Percentiles rank a stretch among this genome's conserved stretches.
phyloP scores from a whole-genome alignment of 164 flowering plant species.

The Echeveria elegans region DNA sequence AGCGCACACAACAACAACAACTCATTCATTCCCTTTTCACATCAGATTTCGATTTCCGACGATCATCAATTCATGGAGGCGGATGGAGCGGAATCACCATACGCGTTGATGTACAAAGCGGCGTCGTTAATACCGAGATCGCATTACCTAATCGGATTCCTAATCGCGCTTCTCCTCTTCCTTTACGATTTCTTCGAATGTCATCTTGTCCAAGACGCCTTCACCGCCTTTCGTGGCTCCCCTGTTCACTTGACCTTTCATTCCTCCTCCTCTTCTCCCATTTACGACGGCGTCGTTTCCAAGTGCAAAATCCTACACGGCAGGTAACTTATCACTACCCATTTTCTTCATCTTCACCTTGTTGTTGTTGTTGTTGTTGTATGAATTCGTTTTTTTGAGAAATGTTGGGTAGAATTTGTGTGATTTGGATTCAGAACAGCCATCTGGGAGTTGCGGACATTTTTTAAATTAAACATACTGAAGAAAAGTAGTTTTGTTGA shows the following conservation, averaged over 20 bases:
- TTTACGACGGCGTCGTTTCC: conserved; percentile 40
- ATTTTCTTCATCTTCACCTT: too few species aligned
- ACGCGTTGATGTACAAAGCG: conserved; percentile 26
- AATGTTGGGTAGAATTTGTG: too few species aligned
- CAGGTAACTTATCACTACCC: conserved; percentile 19
- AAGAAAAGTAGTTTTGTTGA: too few species aligned
- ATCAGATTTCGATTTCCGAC: background rate
- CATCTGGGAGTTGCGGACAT: too few species aligned
- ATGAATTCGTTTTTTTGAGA: too few species aligned
- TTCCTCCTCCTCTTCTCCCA: conserved; percentile 22
- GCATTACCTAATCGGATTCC: conserved; percentile 26
- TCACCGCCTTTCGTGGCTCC: conserved; percentile 31
- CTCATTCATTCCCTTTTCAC: background rate
- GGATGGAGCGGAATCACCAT: conserved; percentile 10
- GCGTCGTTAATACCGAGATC: conserved; percentile 29
- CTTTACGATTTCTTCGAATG: conserved; percentile 47
- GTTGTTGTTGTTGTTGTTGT: too few species aligned
- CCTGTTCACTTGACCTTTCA: conserved; percentile 26
- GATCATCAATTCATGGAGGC: background rate
- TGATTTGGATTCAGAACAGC: too few species aligned
- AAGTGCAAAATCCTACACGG: conserved; percentile 44
- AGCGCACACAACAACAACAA: too few species aligned
- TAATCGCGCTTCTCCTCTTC: conserved; percentile 10
- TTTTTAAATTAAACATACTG: too few species aligned
- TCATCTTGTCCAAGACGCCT: conserved; percentile 33